phyloP scores from a whole-genome alignment of 2,329 filamentous ascomycete species.

The Alternaria ethzedia region DNA sequence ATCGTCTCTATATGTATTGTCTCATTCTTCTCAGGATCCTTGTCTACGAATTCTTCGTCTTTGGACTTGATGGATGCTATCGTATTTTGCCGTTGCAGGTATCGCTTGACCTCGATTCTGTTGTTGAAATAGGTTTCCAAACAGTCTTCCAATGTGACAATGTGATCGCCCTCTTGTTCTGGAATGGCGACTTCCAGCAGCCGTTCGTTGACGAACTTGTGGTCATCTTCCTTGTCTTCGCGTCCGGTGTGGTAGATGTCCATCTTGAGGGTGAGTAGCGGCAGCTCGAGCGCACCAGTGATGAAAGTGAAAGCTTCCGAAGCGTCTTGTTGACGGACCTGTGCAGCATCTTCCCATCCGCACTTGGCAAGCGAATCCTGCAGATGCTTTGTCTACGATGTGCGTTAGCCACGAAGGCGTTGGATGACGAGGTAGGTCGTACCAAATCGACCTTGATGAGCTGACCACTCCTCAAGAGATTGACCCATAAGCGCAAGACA shows the following conservation, averaged over 20 bases:
- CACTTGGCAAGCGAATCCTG: conserved; percentile 83
- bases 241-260: conserved; percentile 93
- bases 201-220: conserved; percentile 92
- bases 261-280: conserved; percentile 87
- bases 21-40: conserved; percentile 45
- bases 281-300: conserved; percentile 85
- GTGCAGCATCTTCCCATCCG: conserved; percentile 83
- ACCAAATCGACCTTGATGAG: conserved; percentile 87
- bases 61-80: conserved; percentile 54
- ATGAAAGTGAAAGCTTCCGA: conserved; percentile 97
- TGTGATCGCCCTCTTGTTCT: conserved; percentile 68
- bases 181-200: conserved; percentile 91
- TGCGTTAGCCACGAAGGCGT: not conserved
- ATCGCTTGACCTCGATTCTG: conserved; percentile 83
- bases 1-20: conserved; percentile 53
- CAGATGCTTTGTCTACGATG: conserved; percentile 73
- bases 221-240: conserved; percentile 81
- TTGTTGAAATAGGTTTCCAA: conserved; percentile 96
- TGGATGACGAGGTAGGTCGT: conserved; percentile 34
- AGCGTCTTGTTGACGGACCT: conserved; percentile 86
- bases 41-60: conserved; percentile 34
- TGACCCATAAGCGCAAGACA: conserved; percentile 87
- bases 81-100: conserved; percentile 68
- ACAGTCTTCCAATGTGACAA: conserved; percentile 85
- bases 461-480: conserved; percentile 83